Percentiles rank a stretch among this genome's conserved stretches.
Conservation (phyloP, 495 filamentous ascomycete species). For the Oidiodendron maius region DNA sequence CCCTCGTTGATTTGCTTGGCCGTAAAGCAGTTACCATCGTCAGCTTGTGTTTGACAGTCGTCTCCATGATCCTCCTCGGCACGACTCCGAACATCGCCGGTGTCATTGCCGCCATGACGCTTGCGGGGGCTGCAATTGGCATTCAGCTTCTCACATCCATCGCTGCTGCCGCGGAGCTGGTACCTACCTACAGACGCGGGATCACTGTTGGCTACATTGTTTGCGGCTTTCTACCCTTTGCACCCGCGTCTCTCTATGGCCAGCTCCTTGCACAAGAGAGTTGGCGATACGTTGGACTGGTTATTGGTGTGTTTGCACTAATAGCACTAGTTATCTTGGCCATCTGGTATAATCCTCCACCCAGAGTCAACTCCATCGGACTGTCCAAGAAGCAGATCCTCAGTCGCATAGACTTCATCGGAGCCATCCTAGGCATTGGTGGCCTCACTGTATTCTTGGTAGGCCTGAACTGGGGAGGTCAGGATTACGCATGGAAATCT, state of each 20-base stretch:
- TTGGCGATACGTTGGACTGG: background rate
- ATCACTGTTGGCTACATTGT: constrained; percentile 2
- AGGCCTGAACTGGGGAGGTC: constrained; percentile 32
- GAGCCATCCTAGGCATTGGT: background rate
- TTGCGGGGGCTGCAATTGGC: background rate
- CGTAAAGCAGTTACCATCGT: background rate
- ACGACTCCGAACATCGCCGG: background rate
- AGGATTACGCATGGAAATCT: constrained; percentile 42
- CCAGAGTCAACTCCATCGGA: background rate
- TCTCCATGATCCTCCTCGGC: background rate
- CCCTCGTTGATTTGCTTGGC: background rate
- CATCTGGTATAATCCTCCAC: background rate
- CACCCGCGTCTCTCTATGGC: constrained; percentile 1
- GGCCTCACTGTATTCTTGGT: background rate
- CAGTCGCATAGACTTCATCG: background rate
- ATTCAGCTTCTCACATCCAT: constrained; percentile 1
- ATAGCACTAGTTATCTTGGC: background rate
- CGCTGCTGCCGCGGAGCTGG: background rate
- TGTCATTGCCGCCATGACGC: background rate
- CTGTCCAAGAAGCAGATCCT: background rate
- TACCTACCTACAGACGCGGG: background rate
- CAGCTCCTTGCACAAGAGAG: background rate
- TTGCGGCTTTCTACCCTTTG: background rate
- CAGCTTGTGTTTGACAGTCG: background rate
- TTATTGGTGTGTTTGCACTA: background rate